Percentiles rank a stretch among this genome's conserved stretches.
These are phyloP conservation scores for Suillus clintonianus DNA, from an alignment of 768 basidiomycete genomes.

Conservation along the genomic window DNA sequence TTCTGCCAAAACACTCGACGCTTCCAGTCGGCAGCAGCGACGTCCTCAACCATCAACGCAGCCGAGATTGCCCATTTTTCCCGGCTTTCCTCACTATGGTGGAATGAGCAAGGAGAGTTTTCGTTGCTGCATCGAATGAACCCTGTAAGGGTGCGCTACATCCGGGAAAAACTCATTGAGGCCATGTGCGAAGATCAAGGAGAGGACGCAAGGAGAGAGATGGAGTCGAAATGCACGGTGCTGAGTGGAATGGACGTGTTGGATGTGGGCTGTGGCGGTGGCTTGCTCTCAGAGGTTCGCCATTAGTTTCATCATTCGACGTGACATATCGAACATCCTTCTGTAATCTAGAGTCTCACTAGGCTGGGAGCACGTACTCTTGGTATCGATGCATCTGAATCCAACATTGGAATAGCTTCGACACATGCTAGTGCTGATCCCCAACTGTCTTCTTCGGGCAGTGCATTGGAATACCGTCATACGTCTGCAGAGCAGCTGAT, in stretches of 20 bases:
- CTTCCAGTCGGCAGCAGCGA: conserved; percentile 22
- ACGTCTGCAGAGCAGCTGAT: conserved; percentile 76
- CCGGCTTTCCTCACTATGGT: conserved; percentile 87
- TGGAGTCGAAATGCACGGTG: conserved; percentile 30
- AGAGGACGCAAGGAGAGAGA: conserved; percentile 32
- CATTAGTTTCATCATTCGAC: background rate
- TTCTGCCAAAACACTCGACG: conserved; percentile 5
- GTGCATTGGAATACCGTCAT: conserved; percentile 64
- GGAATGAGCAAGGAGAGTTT: conserved; percentile 94
- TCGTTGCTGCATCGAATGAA: conserved; percentile 92
- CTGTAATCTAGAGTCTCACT: conserved; percentile 66
- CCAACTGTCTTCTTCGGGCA: conserved; percentile 40
- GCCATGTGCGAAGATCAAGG: conserved; percentile 54
- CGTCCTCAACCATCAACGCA: conserved; percentile 52
- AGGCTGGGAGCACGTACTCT: conserved; percentile 85
- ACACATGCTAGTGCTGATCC: conserved; percentile 83
- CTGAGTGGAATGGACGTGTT: conserved; percentile 73
- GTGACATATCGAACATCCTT: conserved; percentile 6
- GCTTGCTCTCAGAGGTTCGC: conserved; percentile 85
- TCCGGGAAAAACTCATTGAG: conserved; percentile 75
- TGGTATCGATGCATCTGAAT: conserved; percentile 89
- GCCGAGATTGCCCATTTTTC: conserved; percentile 91
- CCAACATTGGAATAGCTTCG: conserved; percentile 84
- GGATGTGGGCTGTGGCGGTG: conserved; percentile 96
- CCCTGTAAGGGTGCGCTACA: conserved; percentile 80